Conservation (phyloP, 2,329 filamentous ascomycete species). For the Ophiostoma australiae region DNA sequence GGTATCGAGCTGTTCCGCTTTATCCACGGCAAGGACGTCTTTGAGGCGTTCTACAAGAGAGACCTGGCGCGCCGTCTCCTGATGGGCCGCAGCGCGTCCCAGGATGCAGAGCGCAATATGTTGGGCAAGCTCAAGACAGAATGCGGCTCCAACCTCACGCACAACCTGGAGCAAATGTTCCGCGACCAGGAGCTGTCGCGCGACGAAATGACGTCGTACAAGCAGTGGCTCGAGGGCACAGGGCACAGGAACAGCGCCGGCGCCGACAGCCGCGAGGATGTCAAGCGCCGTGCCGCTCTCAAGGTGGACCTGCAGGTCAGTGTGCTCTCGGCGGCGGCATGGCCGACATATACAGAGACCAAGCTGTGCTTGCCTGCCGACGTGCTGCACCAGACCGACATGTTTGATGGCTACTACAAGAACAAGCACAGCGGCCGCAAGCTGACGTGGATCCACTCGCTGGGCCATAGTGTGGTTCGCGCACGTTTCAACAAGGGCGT, state of each 20-base stretch:
- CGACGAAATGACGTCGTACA: conserved; percentile 91
- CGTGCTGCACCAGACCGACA: conserved; percentile 69
- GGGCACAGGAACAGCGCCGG: conserved; percentile 32
- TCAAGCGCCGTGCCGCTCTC: not conserved
- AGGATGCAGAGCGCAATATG: conserved; percentile 95
- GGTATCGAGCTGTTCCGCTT: conserved; percentile 94
- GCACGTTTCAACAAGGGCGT: conserved; percentile 72
- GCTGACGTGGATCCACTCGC: conserved; percentile 83
- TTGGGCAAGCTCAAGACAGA: conserved; percentile 84
- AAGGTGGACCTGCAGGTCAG: conserved; percentile 75
- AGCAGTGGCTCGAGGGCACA: conserved; percentile 44
- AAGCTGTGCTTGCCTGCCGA: conserved; percentile 66
- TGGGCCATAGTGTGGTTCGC: conserved; percentile 85
- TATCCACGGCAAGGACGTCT: conserved; percentile 94
- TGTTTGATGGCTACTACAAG: conserved; percentile 82
- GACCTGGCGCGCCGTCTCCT: conserved; percentile 84
- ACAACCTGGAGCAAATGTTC: conserved; percentile 99
- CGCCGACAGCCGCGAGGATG: conserved; percentile 39
- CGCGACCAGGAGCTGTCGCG: conserved; percentile 91
- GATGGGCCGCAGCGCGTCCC: conserved; percentile 87
- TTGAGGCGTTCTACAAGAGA: conserved; percentile 99
- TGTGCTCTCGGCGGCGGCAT: conserved; percentile 84
- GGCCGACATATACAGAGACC: conserved; percentile 75
- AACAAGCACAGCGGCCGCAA: conserved; percentile 82
- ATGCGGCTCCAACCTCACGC: conserved; percentile 89